Evolutionary conservation across 2,329 filamentous ascomycete genomes (phyloP).

Genomic region (Pseudogymnoascus sp.): DNA sequence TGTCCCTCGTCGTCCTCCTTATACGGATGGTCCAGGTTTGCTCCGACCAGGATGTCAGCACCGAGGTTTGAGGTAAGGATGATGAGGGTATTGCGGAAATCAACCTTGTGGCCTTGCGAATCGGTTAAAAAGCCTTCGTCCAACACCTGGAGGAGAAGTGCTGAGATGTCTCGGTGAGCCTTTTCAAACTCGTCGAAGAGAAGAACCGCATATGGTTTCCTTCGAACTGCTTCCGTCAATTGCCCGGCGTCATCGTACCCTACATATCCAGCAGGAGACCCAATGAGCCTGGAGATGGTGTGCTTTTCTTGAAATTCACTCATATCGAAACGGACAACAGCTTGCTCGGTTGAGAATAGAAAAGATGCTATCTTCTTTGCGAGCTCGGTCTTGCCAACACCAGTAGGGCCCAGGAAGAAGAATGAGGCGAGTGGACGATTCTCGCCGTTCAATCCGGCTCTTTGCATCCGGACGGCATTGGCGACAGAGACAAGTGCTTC

Average conservation of each 20-base stretch:
- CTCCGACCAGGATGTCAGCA: slow-evolving; percentile 79
- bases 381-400: slow-evolving; percentile 93
- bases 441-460: slow-evolving; percentile 84
- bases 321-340: slow-evolving; percentile 95
- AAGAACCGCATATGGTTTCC: slow-evolving; percentile 91
- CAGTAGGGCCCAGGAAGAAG: slow-evolving; percentile 95
- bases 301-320: slow-evolving; percentile 97
- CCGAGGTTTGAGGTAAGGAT: slow-evolving; percentile 94
- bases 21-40: slow-evolving; percentile 58
- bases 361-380: slow-evolving; percentile 94
- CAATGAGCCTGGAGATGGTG: slow-evolving; percentile 87
- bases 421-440: slow-evolving; percentile 89
- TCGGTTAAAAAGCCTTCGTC: slow-evolving; percentile 96
- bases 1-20: slow-evolving; percentile 57
- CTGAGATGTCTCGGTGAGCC: slow-evolving; percentile 89
- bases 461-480: slow-evolving; percentile 87
- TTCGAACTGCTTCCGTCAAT: slow-evolving; percentile 86
- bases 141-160: slow-evolving; percentile 84
- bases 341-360: slow-evolving; percentile 84
- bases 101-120: slow-evolving; percentile 90
- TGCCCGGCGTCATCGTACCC: slow-evolving; percentile 96
- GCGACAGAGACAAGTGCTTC: slow-evolving; percentile 87
- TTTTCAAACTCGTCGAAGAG: slow-evolving; percentile 98
- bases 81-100: slow-evolving; percentile 94
- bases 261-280: slow-evolving; percentile 87